A percentile compares a stretch with the other conserved stretches of the same genome.
Evolutionary conservation across 257 asterid species (phyloP).

Genomic region (Scutellaria minor): DNA sequence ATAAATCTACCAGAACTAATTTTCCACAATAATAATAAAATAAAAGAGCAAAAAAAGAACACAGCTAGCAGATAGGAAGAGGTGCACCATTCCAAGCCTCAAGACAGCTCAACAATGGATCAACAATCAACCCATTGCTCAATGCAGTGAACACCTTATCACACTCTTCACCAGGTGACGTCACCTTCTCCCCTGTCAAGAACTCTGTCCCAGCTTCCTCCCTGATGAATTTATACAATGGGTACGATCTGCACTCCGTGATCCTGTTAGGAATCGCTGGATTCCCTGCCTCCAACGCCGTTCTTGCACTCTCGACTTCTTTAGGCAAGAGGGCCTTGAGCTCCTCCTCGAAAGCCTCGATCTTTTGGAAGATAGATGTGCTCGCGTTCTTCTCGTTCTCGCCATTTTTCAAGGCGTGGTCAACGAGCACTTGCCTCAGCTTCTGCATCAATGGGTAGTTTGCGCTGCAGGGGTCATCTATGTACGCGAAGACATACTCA

Average conservation of each 20-base stretch:
- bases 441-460: constrained; percentile 64
- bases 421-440: constrained; percentile 56
- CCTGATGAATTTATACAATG: constrained; percentile 52
- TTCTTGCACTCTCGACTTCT: constrained; percentile 59
- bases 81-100: constrained; percentile 66
- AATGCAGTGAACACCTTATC: constrained; percentile 60
- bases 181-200: constrained; percentile 55
- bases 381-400: constrained; percentile 42
- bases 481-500: constrained; percentile 53
- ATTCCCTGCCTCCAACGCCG: constrained; percentile 49
- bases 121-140: constrained; percentile 52
- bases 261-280: constrained; percentile 48
- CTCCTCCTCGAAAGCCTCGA: constrained; percentile 56
- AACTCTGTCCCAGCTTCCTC: constrained; percentile 46
- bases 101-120: constrained; percentile 62
- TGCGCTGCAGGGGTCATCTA: constrained; percentile 57
- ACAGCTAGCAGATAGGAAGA: constrained; percentile 51
- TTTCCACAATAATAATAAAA: no score
- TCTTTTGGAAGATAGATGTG: constrained; percentile 55
- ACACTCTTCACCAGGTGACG: constrained; percentile 58
- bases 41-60: no score
- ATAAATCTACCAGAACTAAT: no score
- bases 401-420: constrained; percentile 49
- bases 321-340: constrained; percentile 50
- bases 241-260: constrained; percentile 63